Evolutionary conservation across 805 yeast species (phyloP).

Genomic region (Brettanomyces custersianus): DNA sequence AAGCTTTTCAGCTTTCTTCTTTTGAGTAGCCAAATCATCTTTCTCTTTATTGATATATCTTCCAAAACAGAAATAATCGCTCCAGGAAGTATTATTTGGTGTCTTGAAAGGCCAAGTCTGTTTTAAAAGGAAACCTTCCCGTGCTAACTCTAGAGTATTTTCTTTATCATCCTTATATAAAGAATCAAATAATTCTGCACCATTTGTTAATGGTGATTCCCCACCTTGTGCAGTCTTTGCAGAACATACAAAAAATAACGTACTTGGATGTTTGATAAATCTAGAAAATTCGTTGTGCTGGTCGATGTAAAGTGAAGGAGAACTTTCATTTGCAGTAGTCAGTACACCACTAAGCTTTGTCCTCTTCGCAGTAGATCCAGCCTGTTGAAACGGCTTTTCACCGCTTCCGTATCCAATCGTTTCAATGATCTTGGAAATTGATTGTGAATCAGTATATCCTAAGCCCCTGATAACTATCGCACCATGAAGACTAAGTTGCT

Average conservation of each 20-base stretch:
- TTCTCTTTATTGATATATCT: conserved; percentile 15
- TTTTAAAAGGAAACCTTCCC: conserved; percentile 18
- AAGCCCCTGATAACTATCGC: conserved; percentile 22
- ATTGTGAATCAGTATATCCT: conserved; percentile 16
- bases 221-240: conserved; percentile 22
- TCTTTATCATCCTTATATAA: conserved; percentile 16
- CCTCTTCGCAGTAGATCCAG: conserved; percentile 23
- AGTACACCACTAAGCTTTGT: conserved; percentile 17
- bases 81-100: conserved; percentile 18
- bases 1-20: conserved; percentile 18
- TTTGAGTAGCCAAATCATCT: conserved; percentile 19
- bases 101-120: conserved; percentile 22
- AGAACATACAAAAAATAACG: conserved; percentile 17
- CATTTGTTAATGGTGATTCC: conserved; percentile 27
- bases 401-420: conserved; percentile 18
- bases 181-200: conserved; percentile 22
- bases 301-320: conserved; percentile 13
- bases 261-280: conserved; percentile 22
- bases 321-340: conserved; percentile 27
- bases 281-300: conserved; percentile 29
- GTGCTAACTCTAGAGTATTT: conserved; percentile 13
- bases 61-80: conserved; percentile 25
- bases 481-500: conserved; percentile 20
- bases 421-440: conserved; percentile 13
- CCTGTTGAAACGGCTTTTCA: conserved; percentile 19